A percentile compares a stretch with the other conserved stretches of the same genome.
phyloP scores from a whole-genome alignment of 2,329 filamentous ascomycete genomes.

The Epichloe glyceriae region DNA sequence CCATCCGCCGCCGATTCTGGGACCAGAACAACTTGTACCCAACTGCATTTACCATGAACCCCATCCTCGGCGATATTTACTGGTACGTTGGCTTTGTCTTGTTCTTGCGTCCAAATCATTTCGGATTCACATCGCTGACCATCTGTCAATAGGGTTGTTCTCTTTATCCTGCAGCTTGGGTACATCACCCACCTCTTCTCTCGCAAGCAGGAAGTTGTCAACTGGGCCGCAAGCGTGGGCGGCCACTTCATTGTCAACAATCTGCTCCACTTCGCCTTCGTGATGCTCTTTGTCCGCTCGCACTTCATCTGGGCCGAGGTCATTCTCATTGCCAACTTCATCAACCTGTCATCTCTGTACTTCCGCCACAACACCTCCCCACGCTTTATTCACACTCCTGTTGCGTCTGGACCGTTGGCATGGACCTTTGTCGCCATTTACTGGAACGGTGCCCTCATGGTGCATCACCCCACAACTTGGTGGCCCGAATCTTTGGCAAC shows the following conservation, averaged over 20 bases:
- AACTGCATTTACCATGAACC: constrained; percentile 67
- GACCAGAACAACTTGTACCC: constrained; percentile 52
- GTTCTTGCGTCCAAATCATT: background rate
- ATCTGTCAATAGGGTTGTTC: constrained; percentile 42
- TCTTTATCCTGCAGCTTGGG: constrained; percentile 62
- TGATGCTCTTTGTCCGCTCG: constrained; percentile 68
- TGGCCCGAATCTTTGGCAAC: constrained; percentile 72
- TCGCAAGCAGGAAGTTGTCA: constrained; percentile 46
- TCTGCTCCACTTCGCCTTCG: constrained; percentile 66
- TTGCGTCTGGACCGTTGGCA: constrained; percentile 61
- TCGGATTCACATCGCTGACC: background rate
- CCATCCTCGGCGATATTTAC: constrained; percentile 54
- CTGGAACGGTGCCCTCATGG: constrained; percentile 77
- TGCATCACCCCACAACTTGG: constrained; percentile 51
- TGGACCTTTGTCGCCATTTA: constrained; percentile 82
- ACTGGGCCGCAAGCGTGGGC: constrained; percentile 62
- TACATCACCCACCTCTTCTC: constrained; percentile 71
- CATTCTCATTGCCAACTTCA: constrained; percentile 65
- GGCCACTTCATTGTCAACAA: constrained; percentile 81
- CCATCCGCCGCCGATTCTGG: constrained; percentile 55
- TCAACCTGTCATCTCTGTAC: constrained; percentile 68
- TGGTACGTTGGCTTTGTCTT: constrained; percentile 39
- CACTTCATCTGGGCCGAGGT: constrained; percentile 67
- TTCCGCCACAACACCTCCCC: constrained; percentile 64
- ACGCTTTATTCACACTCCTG: constrained; percentile 62